phyloP scores from a whole-genome alignment of 306 rosid genomes.

The Corylus americana region DNA sequence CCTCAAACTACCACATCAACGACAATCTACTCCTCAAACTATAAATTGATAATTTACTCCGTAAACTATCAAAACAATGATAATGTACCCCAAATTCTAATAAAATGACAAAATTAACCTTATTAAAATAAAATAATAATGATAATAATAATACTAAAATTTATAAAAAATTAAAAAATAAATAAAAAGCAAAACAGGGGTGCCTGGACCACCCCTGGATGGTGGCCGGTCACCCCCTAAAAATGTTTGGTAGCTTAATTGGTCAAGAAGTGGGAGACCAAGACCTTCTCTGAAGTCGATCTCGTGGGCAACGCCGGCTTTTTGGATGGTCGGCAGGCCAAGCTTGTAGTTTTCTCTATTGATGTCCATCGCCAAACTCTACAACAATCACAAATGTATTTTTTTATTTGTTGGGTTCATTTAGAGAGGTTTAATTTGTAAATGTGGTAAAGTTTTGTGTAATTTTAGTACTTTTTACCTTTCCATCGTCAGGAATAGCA shows the following conservation, averaged over 20 bases:
- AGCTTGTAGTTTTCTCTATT: conserved; percentile 83
- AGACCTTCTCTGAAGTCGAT: conserved; percentile 94
- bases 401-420: not conserved
- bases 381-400: conserved; percentile 9
- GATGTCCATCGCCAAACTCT: conserved; percentile 94
- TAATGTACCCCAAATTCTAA: no score
- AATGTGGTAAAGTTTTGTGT: not conserved
- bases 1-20: no score
- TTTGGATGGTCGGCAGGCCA: conserved; percentile 72
- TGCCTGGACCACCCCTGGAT: no score
- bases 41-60: no score
- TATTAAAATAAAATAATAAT: no score
- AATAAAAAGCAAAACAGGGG: no score
- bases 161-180: no score
- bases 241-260: conserved; percentile 5
- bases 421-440: not conserved
- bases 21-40: no score
- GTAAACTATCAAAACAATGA: no score
- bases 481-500: conserved; percentile 91
- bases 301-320: conserved; percentile 86
- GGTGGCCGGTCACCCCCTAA: no score
- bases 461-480: conserved; percentile 36
- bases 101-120: no score
- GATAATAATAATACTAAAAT: no score
- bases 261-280: conserved; percentile 87